Base-by-base conservation (phyloP, 108 stramenopile species). In the Nitzschia putrida region DNA sequence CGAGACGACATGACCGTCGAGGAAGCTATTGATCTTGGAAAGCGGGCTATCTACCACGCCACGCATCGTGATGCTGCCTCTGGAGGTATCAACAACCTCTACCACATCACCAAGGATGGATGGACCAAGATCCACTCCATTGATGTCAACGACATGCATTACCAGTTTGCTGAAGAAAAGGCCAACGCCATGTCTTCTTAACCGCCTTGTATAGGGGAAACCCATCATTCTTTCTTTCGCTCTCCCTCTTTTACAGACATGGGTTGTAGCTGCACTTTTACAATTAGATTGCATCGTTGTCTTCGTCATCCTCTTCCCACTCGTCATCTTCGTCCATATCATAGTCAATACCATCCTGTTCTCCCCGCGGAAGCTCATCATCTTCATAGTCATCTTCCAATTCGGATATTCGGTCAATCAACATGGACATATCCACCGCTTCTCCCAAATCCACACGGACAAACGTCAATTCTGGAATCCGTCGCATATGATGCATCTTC, bases 1-100 rank as follows among this genome's bases (percentile, higher is more conserved):
- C 73, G 91, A 50, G 82, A 87, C 29, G 99, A 99, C 73, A 71
- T 99, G 74, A 95, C 97, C 3, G 91, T 97, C 14, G 97, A 98
- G 60, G 99, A 99, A 83, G 99, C 99, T 57, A 97, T 99, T 77
- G 99, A 99, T 71, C 83, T 99, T 66, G 99, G 99, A 44, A 96
- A 95, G 84, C 85, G 98, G 43, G 99, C 99, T 49, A 99, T 99
- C 76, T 98, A 97, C 77, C 98, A 99, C 76, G 99, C 99, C 22
- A 96, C 97, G 38, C 96, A 98, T 88, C 91, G 99, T 51, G 99
- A 99, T 81, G 99, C 99, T n/a, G 94, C 93, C 83, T 94, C 92
- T 69, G 99, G 99, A 47, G 90, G 92, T 65, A 90, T 94, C 81
- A 97, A 97, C 76, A 96, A 97, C 76, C 56, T 84, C 61, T 97